Evolutionary conservation across 768 basidiomycete species (phyloP).

Genomic region (Boletus coccyginus): DNA sequence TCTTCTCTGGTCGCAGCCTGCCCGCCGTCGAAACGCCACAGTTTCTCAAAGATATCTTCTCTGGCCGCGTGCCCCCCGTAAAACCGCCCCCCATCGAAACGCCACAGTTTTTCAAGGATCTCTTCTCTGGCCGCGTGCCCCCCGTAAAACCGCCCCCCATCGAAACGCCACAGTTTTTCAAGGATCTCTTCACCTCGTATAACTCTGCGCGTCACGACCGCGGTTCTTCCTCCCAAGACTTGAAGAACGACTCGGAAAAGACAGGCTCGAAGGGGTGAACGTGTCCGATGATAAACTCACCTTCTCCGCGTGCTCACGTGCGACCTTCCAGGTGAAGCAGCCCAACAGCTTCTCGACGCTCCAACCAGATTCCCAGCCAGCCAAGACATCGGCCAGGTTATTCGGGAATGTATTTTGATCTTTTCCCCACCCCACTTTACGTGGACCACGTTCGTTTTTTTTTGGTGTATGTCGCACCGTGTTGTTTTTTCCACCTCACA

Average conservation of each 20-base stretch:
- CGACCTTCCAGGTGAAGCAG: slow-evolving; percentile 72
- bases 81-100: slow-evolving; percentile 55
- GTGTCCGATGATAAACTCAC: background rate
- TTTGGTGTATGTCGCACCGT: background rate
- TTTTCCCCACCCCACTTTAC: background rate
- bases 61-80: slow-evolving; percentile 56
- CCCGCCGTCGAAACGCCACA: slow-evolving; percentile 56
- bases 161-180: slow-evolving; percentile 65
- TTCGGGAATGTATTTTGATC: slow-evolving; percentile 75
- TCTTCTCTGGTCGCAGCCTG: no score
- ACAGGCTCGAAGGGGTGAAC: slow-evolving; percentile 89
- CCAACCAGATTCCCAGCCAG: slow-evolving; percentile 74
- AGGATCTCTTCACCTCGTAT: slow-evolving; percentile 51
- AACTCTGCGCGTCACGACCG: slow-evolving; percentile 32
- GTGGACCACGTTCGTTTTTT: slow-evolving; percentile 14
- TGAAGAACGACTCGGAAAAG: slow-evolving; percentile 90
- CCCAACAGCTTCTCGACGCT: slow-evolving; percentile 89
- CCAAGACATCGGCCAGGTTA: slow-evolving; percentile 70
- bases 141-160: slow-evolving; percentile 56
- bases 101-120: slow-evolving; percentile 66
- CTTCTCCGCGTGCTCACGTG: slow-evolving; percentile 7
- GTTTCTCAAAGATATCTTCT: slow-evolving; percentile 58
- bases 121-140: slow-evolving; percentile 56
- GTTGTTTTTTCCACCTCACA: background rate
- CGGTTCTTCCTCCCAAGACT: slow-evolving; percentile 34